Evolutionary conservation across 495 filamentous ascomycete species (phyloP).

Genomic region (Beverwykella pulmonaria): DNA sequence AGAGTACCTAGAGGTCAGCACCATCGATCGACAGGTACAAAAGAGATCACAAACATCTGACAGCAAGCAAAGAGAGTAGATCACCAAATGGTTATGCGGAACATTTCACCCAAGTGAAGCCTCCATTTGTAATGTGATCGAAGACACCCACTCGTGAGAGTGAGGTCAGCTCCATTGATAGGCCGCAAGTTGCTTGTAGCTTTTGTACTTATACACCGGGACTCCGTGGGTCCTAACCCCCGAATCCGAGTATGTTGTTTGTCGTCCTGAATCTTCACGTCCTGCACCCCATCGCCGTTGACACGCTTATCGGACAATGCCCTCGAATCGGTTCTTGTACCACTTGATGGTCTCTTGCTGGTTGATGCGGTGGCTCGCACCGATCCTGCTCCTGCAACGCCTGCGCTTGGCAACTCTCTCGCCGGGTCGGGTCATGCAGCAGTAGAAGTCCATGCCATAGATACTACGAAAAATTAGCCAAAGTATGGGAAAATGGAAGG

Average conservation of each 20-base stretch:
- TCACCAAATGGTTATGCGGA: slow-evolving; percentile 46
- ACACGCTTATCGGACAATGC: slow-evolving; percentile 80
- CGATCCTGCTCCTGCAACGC: slow-evolving; percentile 82
- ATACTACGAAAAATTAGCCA: slow-evolving; percentile 47
- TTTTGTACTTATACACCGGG: slow-evolving; percentile 36
- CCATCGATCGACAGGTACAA: neutral
- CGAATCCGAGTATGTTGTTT: slow-evolving; percentile 26
- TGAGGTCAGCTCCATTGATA: slow-evolving; percentile 40
- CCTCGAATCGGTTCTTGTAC: slow-evolving; percentile 99
- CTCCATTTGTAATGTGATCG: slow-evolving; percentile 44
- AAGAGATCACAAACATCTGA: neutral
- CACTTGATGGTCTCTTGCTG: slow-evolving; percentile 93
- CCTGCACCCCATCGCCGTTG: slow-evolving; percentile 11
- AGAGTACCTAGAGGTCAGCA: neutral
- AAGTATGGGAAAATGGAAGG: neutral
- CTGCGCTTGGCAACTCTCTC: slow-evolving; percentile 95
- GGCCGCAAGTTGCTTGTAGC: slow-evolving; percentile 39
- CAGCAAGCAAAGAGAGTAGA: slow-evolving; percentile 26
- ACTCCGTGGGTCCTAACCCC: slow-evolving; percentile 23
- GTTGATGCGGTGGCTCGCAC: slow-evolving; percentile 88
- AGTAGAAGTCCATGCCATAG: slow-evolving; percentile 99
- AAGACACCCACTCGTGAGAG: slow-evolving; percentile 29
- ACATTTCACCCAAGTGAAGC: slow-evolving; percentile 44
- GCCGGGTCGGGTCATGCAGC: slow-evolving; percentile 99
- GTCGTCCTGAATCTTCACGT: slow-evolving; percentile 22